phyloP scores from a whole-genome alignment of 2,329 filamentous ascomycete genomes.

The Torrubiellomyces zombiae region DNA sequence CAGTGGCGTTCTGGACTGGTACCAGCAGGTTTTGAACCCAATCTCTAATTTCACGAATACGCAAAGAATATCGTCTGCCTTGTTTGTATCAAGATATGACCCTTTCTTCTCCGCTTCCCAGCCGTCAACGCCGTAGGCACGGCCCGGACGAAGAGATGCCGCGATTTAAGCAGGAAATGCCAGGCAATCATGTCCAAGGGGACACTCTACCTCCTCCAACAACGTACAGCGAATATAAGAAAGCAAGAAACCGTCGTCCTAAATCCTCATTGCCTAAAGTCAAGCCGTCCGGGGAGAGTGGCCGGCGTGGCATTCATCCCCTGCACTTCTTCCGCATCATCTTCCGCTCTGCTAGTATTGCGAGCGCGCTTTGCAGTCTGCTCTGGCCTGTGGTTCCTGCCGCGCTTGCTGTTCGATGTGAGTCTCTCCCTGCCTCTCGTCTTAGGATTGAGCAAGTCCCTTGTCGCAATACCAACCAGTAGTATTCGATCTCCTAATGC shows the following conservation, averaged over 20 bases:
- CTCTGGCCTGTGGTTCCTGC: slow-evolving; percentile 33
- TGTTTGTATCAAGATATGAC: too few species aligned
- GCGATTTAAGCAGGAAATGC: too few species aligned
- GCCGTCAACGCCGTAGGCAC: too few species aligned
- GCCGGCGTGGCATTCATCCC: slow-evolving; percentile 26
- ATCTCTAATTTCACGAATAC: too few species aligned
- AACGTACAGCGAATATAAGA: slow-evolving; percentile 1
- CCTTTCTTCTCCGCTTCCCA: too few species aligned
- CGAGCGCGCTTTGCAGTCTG: slow-evolving; percentile 28
- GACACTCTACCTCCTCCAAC: neutral
- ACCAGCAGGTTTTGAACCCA: too few species aligned
- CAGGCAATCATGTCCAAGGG: slow-evolving; percentile 3
- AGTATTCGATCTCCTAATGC: slow-evolving; percentile 2
- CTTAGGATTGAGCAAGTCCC: neutral
- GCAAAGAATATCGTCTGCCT: too few species aligned
- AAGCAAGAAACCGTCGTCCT: neutral
- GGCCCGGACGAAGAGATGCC: too few species aligned
- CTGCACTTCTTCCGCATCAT: slow-evolving; percentile 25
- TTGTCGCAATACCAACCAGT: neutral
- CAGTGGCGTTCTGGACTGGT: too few species aligned
- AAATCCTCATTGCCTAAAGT: slow-evolving; percentile 6
- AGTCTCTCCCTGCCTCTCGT: slow-evolving; percentile 4
- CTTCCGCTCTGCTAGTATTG: slow-evolving; percentile 25
- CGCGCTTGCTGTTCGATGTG: slow-evolving; percentile 26
- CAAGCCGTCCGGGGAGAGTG: slow-evolving; percentile 24